Evolutionary conservation across 768 basidiomycete species (phyloP), one percentile per base, ranked within the genome.

Genomic region (Suillus luteus): DNA sequence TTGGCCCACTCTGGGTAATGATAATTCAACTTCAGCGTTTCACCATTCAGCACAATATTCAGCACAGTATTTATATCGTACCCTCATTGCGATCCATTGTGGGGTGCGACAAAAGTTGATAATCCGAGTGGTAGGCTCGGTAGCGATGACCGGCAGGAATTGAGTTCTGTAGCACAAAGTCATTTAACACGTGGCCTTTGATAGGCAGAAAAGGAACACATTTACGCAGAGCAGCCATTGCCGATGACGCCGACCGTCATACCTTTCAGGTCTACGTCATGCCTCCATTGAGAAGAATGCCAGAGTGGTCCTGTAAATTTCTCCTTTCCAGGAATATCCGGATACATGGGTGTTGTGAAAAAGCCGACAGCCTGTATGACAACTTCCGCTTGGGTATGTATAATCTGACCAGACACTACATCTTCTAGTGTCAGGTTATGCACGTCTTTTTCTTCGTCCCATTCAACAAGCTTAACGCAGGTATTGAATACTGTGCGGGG

Each of bases 221-320:
- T 80, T 67, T 69, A 86, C 81, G 81, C 86, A 48, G 84, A 85
- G 65, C 83, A 86, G 4, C 86, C 87, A 68, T 87, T 87, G 44
- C 87, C 87, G 69, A 88, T 82, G 15, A 89, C 82, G 1, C 83
- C 86, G 8, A 90, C 80, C 33, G 78, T 75, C 72, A 86, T 86
- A 2, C 81, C 82, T 63, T 74, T 75, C 62, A 88, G 69, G 51
- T 78, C 70, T 19, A 88, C 79, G 67, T 83, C 83, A 57, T 85
- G 83, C 52, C 79, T 73, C 86, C 86, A 90, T 61, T 72, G 68
- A 24, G 84, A 81, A 37, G 86, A 84, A 71, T 88, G 88, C 76
- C 83, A 88, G 19, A 78, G 57, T 12, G 71, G 68, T 2, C 87
- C 88, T 52, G 77, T 72, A 69, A 87, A 88, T 3, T 67, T 70